phyloP scores from a whole-genome alignment of 768 basidiomycete species.

The Termitomyces eurrhizus region DNA sequence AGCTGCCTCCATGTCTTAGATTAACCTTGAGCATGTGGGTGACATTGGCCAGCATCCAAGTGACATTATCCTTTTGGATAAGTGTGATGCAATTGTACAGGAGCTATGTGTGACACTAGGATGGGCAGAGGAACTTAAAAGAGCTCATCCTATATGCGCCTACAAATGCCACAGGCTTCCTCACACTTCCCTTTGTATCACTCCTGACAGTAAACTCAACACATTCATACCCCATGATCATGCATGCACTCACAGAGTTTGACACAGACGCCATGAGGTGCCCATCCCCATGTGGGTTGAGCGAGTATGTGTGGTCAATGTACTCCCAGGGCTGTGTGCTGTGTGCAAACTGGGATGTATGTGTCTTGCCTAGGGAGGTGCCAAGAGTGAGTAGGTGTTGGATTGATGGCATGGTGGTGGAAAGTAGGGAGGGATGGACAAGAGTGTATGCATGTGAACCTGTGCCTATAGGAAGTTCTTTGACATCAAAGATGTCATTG shows the following conservation, averaged over 20 bases:
- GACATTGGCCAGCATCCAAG: too few relatives aligned
- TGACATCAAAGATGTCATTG: constrained; percentile 38
- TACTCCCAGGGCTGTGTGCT: constrained; percentile 38
- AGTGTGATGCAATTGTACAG: too few relatives aligned
- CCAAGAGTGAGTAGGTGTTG: constrained; percentile 44
- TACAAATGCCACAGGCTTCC: too few relatives aligned
- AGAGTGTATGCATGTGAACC: constrained; percentile 29
- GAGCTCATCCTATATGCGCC: too few relatives aligned
- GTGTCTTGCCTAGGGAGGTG: constrained; percentile 49
- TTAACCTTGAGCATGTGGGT: too few relatives aligned
- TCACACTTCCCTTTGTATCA: too few relatives aligned
- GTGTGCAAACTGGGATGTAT: constrained; percentile 50
- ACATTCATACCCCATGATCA: constrained; percentile 35
- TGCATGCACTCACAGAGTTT: constrained; percentile 35
- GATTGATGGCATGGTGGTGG: constrained; percentile 36
- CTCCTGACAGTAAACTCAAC: too few relatives aligned
- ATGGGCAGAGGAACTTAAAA: too few relatives aligned
- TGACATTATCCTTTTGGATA: too few relatives aligned
- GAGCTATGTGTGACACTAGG: too few relatives aligned
- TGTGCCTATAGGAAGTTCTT: constrained; percentile 30
- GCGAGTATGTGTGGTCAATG: constrained; percentile 30
- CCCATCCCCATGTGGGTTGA: constrained; percentile 35
- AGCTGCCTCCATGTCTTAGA: too few relatives aligned
- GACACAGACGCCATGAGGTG: constrained; percentile 32
- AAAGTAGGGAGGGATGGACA: too few relatives aligned